Percentiles rank a stretch among this genome's conserved stretches.
Evolutionary conservation across 1,284 basidiomycete species (phyloP).

Genomic region (Microbotryum silenes-acaulis): DNA sequence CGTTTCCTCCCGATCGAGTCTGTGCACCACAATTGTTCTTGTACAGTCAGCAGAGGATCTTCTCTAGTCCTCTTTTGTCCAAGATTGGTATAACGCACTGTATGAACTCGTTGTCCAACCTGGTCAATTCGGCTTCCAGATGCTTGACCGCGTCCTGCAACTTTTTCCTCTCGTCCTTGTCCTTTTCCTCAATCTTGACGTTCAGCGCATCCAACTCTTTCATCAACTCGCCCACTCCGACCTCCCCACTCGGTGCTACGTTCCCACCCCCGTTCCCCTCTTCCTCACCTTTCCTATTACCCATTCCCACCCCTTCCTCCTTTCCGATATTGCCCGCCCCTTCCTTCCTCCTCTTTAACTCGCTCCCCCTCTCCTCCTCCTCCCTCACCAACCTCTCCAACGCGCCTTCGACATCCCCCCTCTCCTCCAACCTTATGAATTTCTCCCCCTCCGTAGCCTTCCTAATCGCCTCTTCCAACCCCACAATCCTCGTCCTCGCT

Average conservation of each 20-base stretch:
- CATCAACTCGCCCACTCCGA: conserved; percentile 20
- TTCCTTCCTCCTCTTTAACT: background rate
- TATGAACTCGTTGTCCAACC: conserved; percentile 26
- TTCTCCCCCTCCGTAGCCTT: conserved; percentile 13
- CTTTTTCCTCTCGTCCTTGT: conserved; percentile 8
- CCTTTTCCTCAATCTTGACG: conserved; percentile 24
- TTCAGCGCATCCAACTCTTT: conserved; percentile 27
- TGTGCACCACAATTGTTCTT: background rate
- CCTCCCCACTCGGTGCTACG: background rate
- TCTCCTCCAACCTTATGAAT: conserved; percentile 11
- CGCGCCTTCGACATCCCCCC: conserved; percentile 4
- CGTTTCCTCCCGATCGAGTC: conserved; percentile 29
- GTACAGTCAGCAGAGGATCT: background rate
- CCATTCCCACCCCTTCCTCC: background rate
- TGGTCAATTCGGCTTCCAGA: conserved; percentile 23
- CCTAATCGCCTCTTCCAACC: conserved; percentile 27
- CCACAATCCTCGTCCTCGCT: conserved; percentile 24
- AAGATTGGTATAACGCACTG: conserved; percentile 13
- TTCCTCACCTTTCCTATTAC: conserved; percentile 4
- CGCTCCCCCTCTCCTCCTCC: conserved; percentile 9
- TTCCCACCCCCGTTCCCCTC: background rate
- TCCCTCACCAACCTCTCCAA: conserved; percentile 1
- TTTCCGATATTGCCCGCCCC: background rate
- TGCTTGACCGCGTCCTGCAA: conserved; percentile 16
- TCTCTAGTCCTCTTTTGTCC: too few relatives aligned